Base-by-base conservation (phyloP, 768 basidiomycete genomes). In the Lactarius indigo region DNA sequence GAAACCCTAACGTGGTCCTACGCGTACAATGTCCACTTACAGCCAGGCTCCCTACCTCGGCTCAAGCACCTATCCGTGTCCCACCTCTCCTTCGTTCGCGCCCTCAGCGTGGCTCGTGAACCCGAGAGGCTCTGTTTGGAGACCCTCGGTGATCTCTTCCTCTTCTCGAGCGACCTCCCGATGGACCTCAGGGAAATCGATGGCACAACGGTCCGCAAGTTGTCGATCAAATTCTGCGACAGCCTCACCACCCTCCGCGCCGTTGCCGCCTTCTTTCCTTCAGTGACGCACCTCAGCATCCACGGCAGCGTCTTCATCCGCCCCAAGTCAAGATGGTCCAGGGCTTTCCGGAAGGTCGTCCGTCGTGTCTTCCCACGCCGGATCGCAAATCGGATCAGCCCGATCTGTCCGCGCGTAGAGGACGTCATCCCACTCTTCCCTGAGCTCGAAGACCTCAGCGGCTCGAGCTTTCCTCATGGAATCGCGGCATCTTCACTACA, bases 191-290 rank as follows among this genome's bases (percentile, higher is more conserved):
- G 26, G 17, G 66, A 59, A 28, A 44, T 68, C 52, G 62, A 68
- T 35, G 66, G 66, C 28, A 28, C 57, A 1, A 47, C 66, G 33
- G 66, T 68, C 26, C 66, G 62, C 62, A 54, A 23, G 15, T 28
- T 68, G 15, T 68, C 66, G 26, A 63, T 68, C 62, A 68, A 68
- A 26, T 68, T 68, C n/a, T 68, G 66, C 54, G 66, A 68, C 42
- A 64, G 62, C 58, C 66, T 68, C 28, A 52, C 58, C 8, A 68
- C 66, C 15, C 66, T 68, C 39, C 62, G 66, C n/a, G 58, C 66
- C 10, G 63, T 68, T 33, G 66, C 66, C 17, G 41, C 66, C 20
- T 68, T 68, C 23, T 68, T 68, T 20, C 66, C 66, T 28, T 55
- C 62, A 1, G 66, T 68, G 23, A 68, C 66, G 2, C 66, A 68